phyloP scores from a whole-genome alignment of 2,329 filamentous ascomycete genomes.

The Stagonosporopsis rhizophila region DNA sequence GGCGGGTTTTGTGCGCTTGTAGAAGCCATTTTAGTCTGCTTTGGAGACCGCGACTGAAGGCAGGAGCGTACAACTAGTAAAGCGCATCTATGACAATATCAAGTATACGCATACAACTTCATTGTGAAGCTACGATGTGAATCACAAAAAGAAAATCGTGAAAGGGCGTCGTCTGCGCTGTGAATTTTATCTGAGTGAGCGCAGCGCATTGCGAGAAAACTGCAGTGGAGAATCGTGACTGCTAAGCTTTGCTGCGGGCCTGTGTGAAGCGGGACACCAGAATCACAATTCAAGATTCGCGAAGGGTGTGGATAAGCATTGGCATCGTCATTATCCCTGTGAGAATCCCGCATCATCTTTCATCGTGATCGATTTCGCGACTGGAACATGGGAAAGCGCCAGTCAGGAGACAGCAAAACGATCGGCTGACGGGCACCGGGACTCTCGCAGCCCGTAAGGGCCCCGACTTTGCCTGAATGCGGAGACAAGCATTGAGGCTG shows the following conservation, averaged over 20 bases:
- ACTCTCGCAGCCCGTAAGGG: conserved; percentile 2
- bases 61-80: too few species aligned
- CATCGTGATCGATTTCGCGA: conserved; percentile 2
- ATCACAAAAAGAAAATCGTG: too few species aligned
- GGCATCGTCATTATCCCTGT: conserved; percentile 13
- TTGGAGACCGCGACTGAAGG: too few species aligned
- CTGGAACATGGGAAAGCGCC: background rate
- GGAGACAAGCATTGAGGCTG: conserved; percentile 22
- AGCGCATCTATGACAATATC: too few species aligned
- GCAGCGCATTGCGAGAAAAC: too few species aligned
- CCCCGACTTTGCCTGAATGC: background rate
- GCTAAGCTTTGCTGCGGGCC: background rate
- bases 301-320: conserved; percentile 4
- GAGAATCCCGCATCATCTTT: background rate
- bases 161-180: too few species aligned
- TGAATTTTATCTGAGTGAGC: too few species aligned
- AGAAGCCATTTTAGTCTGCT: too few species aligned
- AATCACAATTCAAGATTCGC: background rate
- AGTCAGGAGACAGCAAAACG: background rate
- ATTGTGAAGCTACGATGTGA: too few species aligned
- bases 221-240: background rate
- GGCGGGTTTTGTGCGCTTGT: too few species aligned
- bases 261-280: background rate
- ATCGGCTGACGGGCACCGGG: conserved; percentile 1
- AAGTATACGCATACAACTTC: too few species aligned